phyloP scores from a whole-genome alignment of 2,329 filamentous ascomycete species.

The Fonsecaea nubica region DNA sequence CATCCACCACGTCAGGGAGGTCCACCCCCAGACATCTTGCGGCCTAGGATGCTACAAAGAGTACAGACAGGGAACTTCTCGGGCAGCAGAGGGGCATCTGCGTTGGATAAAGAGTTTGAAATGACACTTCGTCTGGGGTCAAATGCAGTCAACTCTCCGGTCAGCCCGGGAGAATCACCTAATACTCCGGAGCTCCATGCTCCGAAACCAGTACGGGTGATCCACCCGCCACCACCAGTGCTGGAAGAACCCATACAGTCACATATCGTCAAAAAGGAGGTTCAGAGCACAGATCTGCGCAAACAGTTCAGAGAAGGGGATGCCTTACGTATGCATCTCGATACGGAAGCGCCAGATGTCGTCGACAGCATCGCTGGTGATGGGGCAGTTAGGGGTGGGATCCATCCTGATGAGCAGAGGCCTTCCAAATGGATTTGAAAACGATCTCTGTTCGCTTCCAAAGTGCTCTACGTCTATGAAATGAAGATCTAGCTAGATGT shows the following conservation, averaged over 20 bases:
- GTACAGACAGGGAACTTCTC: constrained; percentile 33
- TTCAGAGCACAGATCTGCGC: constrained; percentile 8
- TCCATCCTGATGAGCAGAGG: constrained; percentile 5
- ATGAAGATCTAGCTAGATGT: not conserved
- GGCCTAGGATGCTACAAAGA: constrained; percentile 29
- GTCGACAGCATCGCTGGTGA: constrained; percentile 10
- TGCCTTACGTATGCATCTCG: constrained; percentile 26
- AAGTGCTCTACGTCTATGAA: not conserved
- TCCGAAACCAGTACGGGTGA: constrained; percentile 34
- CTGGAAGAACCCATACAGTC: constrained; percentile 21
- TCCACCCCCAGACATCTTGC: constrained; percentile 29
- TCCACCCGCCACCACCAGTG: constrained; percentile 28
- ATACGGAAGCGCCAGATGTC: constrained; percentile 8
- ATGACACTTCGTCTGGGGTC: constrained; percentile 36
- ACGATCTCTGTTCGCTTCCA: not conserved
- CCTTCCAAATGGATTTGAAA: constrained; percentile 18
- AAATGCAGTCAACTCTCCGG: constrained; percentile 19
- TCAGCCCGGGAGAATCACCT: constrained; percentile 16
- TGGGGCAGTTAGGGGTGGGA: constrained; percentile 8
- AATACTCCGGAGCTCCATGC: constrained; percentile 29
- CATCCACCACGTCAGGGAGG: constrained; percentile 7
- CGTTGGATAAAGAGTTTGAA: constrained; percentile 38
- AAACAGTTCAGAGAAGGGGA: constrained; percentile 27
- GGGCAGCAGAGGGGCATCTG: constrained; percentile 14
- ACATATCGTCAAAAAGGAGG: constrained; percentile 14